Base-by-base conservation (phyloP, 371 early-diverging fungal genomes). In the Umbelopsis sp. region DNA sequence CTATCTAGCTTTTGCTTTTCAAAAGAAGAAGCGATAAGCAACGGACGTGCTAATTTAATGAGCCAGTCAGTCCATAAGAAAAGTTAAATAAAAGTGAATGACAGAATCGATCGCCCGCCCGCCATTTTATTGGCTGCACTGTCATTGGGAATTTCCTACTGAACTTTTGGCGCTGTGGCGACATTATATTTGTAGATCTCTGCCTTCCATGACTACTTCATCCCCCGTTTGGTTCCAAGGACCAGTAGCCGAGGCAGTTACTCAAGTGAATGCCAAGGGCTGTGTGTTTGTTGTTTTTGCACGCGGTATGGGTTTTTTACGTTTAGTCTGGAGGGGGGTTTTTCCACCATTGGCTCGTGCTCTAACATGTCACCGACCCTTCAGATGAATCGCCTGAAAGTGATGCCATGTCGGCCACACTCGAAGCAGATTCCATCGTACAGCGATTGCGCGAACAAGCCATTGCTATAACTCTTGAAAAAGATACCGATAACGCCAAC, bases 1-100 rank as follows among this genome's bases (percentile, higher is more conserved):
- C 37, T 88, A 86, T 69, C 72, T 87, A 50, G 88, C 86, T 0
- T 87, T 87, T 75, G 86, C 81, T 16, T 87, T 87, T 77, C 80
- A 73, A 69, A 87, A 87, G 63, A 22, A 22, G 22, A 22, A 22
- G 22, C 22, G 22, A 22, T 22, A 22, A 22, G 22, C 22, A 22
- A 22, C 22, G 22, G 22, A 22, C 22, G 22, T 22, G 22, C 22
- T 22, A 22, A 22, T 22, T 22, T 22, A 22, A 22, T 22, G 22
- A 29, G 29, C 29, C 29, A 29, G 29, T 29, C 29, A 22, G 22
- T 22, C 22, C 22, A 45, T 72, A 63, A 63, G 57, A 63, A 29
- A 51, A 51, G 22, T 4, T 51, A 7, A 7, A 41, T 41, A 7
- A 41, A 41, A 41, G 0, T 11, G 20, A 51, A 10, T 51, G 22